Base-by-base conservation (phyloP, 2,329 filamentous ascomycete genomes). In the Orbilia oligospora region DNA sequence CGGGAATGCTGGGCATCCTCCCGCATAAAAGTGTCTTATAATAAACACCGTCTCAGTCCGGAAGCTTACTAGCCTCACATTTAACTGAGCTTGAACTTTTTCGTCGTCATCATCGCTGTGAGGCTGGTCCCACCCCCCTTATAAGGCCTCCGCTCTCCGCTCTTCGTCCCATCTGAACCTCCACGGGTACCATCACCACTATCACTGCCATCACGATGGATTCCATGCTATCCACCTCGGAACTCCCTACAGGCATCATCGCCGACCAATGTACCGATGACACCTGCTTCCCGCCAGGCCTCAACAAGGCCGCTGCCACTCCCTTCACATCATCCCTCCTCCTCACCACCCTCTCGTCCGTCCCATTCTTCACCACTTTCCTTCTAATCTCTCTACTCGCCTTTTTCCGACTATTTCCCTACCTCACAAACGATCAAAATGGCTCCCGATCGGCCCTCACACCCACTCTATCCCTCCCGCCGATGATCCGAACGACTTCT, bases 221-320 rank as follows among this genome's bases (percentile, higher is more conserved):
- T 36, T 44, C 36, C 48, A 69, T 68, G 30, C 48, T 76, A 55
- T 76, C 55, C 36, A 24, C 44, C 14, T 30, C 38, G 4, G 38
- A 38, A 38, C 18, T 18, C 10, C 41, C 73, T n/a, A 41, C 56
- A 14, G 71, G 64, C 38, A 27, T 48, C 38, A 27, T 48, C 30
- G 49, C 65, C 41, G 73, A 77, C 24, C 33, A 77, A 36, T 77
- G 73, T 36, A 77, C 73, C 30, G 73, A 77, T 36, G 73, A 77
- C 27, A 71, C 58, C 61, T 77, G 73, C 53, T 46, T 71, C 58
- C 67, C 73, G 4, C 73, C 73, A 41, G 49, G 53, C 6, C 51
- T 71, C 4, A 69, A 69, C 5, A 30, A n/a, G 24, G 6, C 46
- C 27, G 20, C 71, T 10, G 27, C 27, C 22, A 14, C 56, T 12